Conservation (phyloP, 352 stramenopile genomes). For the Globisporangium nodosum region DNA sequence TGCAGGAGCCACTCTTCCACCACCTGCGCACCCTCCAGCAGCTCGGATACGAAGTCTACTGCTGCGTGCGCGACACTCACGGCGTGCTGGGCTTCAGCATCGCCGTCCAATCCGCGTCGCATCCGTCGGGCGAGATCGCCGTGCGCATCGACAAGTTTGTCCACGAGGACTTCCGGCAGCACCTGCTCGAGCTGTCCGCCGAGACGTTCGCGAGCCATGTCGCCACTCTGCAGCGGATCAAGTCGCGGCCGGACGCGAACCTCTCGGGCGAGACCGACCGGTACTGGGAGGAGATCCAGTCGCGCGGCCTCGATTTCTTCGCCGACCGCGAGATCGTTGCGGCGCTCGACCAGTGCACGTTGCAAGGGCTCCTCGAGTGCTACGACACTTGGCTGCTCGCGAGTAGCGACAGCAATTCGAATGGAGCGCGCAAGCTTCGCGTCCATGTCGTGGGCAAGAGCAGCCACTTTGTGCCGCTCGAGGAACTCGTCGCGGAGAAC, state of each 20-base stretch:
- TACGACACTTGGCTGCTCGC: conserved; percentile 54
- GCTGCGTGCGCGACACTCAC: conserved; percentile 68
- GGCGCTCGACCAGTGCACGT: conserved; percentile 35
- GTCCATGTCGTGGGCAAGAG: conserved; percentile 70
- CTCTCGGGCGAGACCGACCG: conserved; percentile 51
- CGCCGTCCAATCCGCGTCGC: conserved; percentile 63
- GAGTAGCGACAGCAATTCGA: neutral
- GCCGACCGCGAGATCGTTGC: conserved; percentile 39
- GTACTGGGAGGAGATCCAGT: conserved; percentile 76
- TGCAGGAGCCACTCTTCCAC: conserved; percentile 82
- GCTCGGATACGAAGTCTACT: conserved; percentile 80
- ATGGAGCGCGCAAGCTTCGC: conserved; percentile 42
- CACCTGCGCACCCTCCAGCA: conserved; percentile 76
- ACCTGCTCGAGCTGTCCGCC: conserved; percentile 22
- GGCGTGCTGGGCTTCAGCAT: conserved; percentile 69
- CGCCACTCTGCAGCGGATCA: conserved; percentile 33
- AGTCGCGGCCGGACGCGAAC: conserved; percentile 41
- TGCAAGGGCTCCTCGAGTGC: conserved; percentile 29
- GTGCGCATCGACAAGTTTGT: conserved; percentile 63
- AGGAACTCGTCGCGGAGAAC: conserved; percentile 43
- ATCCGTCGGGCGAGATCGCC: conserved; percentile 48
- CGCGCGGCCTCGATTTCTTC: conserved; percentile 53
- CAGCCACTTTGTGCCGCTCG: conserved; percentile 54
- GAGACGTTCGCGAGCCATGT: conserved; percentile 41
- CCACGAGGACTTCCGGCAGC: conserved; percentile 29